A percentile compares a stretch with the other conserved stretches of the same genome.
These are phyloP conservation scores for Hansenula lynferdii DNA, from an alignment of 1,139 yeast genomes.

Conservation along the genomic window DNA sequence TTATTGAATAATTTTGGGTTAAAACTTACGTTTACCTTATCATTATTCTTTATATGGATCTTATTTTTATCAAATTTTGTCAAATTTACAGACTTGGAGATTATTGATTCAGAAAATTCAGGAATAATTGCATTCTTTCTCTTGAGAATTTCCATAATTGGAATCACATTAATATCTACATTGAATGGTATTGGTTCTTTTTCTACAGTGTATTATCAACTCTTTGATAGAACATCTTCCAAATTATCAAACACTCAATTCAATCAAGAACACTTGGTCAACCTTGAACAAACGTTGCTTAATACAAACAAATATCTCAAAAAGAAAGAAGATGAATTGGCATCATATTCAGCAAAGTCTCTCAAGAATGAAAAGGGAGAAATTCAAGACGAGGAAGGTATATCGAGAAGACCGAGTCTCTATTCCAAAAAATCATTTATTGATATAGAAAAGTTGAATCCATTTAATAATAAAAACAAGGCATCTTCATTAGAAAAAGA, in stretches of 20 bases:
- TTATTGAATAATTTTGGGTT: constrained; percentile 16
- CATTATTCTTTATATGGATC: constrained; percentile 18
- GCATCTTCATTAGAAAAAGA: constrained; percentile 1
- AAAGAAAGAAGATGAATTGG: constrained; percentile 11
- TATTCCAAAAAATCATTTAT: constrained; percentile 18
- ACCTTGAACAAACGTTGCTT: constrained; percentile 29
- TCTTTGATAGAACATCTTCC: constrained; percentile 21
- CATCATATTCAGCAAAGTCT: background rate
- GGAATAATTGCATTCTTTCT: constrained; percentile 11
- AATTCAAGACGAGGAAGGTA: too few species aligned
- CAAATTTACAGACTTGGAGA: constrained; percentile 16
- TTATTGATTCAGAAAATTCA: constrained; percentile 7
- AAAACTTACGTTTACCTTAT: constrained; percentile 10
- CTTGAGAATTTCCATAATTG: constrained; percentile 60
- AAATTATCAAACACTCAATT: constrained; percentile 11
- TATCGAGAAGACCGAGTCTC: constrained; percentile 14
- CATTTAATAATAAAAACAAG: constrained; percentile 4
- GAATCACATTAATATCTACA: constrained; percentile 66
- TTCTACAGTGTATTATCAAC: constrained; percentile 52
- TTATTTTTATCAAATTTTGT: constrained; percentile 20
- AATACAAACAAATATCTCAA: constrained; percentile 30
- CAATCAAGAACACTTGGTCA: constrained; percentile 6
- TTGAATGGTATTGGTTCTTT: constrained; percentile 74
- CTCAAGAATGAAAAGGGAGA: background rate
- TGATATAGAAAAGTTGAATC: constrained; percentile 10